A percentile compares a stretch with the other conserved stretches of the same genome.
These are phyloP conservation scores for Mycena chlorophos DNA, from an alignment of 768 basidiomycete species.

Conservation along the genomic window DNA sequence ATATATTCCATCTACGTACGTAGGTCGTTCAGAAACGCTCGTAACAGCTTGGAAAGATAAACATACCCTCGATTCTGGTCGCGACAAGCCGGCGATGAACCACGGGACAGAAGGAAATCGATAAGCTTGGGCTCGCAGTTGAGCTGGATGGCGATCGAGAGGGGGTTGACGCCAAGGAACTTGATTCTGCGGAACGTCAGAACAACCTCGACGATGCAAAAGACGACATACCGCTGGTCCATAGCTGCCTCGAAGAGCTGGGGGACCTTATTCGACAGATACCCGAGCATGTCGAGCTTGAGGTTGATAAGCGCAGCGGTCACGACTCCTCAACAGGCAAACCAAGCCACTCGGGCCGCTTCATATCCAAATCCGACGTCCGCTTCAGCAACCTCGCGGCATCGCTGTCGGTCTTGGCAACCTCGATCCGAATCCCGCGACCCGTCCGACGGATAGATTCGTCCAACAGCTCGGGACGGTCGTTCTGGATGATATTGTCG, in stretches of 20 bases:
- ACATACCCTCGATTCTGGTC: conserved; percentile 46
- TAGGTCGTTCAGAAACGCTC: background rate
- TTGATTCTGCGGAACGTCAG: conserved; percentile 40
- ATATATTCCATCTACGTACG: conserved; percentile 59
- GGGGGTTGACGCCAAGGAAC: conserved; percentile 44
- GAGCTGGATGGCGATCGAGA: conserved; percentile 43
- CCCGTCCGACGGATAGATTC: conserved; percentile 58
- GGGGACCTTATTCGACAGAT: conserved; percentile 42
- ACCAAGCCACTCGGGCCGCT: conserved; percentile 50
- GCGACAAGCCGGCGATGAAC: conserved; percentile 42
- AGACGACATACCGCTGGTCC: conserved; percentile 40
- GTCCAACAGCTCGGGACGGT: conserved; percentile 53
- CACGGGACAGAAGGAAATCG: conserved; percentile 52
- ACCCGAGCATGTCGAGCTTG: conserved; percentile 42
- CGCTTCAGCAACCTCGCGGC: conserved; percentile 44
- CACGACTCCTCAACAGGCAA: conserved; percentile 55
- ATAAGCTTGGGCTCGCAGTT: conserved; percentile 36
- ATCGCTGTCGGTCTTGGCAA: conserved; percentile 32
- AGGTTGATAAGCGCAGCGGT: conserved; percentile 42
- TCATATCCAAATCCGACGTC: conserved; percentile 37
- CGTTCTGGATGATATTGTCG: conserved; percentile 34
- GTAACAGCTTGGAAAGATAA: background rate
- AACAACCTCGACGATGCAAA: too few relatives aligned
- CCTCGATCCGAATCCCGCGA: conserved; percentile 35
- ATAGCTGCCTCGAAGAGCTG: conserved; percentile 42